Evolutionary conservation across 2,329 filamentous ascomycete species (phyloP).

Genomic region (Rhinocladiella similis): DNA sequence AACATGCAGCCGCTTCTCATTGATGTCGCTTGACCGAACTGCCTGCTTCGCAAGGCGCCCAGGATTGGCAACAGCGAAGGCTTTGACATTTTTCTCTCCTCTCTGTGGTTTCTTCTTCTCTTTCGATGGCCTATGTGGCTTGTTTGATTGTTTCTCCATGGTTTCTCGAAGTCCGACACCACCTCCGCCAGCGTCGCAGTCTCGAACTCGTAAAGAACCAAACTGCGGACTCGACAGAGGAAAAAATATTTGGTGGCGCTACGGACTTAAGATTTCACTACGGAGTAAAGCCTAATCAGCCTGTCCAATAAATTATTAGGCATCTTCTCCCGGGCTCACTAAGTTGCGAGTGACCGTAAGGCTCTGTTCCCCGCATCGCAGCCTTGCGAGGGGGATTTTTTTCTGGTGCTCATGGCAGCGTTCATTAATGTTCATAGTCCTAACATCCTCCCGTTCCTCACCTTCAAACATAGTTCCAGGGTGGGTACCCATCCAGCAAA

Average conservation of each 20-base stretch:
- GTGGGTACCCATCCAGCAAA: no score
- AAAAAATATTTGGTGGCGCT: slow-evolving; percentile 9
- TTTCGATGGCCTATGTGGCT: slow-evolving; percentile 82
- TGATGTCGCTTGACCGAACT: slow-evolving; percentile 56
- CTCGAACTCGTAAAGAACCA: slow-evolving; percentile 1
- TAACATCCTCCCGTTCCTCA: no score
- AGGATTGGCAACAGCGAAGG: slow-evolving; percentile 80
- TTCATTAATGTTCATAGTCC: no score
- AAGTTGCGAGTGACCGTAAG: no score
- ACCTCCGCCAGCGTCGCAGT: slow-evolving; percentile 9
- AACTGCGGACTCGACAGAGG: slow-evolving; percentile 2
- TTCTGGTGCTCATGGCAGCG: background rate
- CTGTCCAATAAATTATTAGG: background rate
- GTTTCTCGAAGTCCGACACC: slow-evolving; percentile 7
- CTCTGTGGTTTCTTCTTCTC: slow-evolving; percentile 78
- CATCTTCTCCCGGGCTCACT: background rate
- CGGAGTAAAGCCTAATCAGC: background rate
- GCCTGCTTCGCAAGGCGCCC: slow-evolving; percentile 74
- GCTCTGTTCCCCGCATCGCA: background rate
- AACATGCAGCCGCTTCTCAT: slow-evolving; percentile 94
- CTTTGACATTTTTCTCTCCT: slow-evolving; percentile 79
- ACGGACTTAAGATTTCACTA: background rate
- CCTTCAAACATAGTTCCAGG: no score
- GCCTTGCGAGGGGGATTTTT: background rate
- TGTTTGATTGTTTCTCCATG: slow-evolving; percentile 82